Base-by-base conservation (phyloP, 108 stramenopile genomes). In the Schizochytrium sp. region DNA sequence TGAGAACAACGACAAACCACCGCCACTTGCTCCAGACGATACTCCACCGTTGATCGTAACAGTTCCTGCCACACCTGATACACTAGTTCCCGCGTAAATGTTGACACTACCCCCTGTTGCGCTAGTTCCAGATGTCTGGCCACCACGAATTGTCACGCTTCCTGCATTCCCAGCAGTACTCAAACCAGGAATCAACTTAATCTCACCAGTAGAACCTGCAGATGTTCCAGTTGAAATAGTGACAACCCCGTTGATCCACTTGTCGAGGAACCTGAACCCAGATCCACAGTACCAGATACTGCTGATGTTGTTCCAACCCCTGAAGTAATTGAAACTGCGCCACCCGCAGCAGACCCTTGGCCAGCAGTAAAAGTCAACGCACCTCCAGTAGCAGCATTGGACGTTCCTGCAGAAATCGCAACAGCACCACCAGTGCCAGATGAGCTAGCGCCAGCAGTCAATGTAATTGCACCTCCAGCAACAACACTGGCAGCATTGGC, bases 111-210 rank as follows among this genome's bases (percentile, higher is more conserved):
- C 93, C 3, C 93, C 93, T 3, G 50, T 53, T 50, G 49, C 76
- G 3, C 76, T 53, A 1, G 42, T 44, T 8, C 42, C 69, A 55
- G 72, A 56, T 3, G 92, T 88, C 17, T 46, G 46, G 2, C 92
- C 92, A 13, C 92, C 92, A 45, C 72, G 72, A 19, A 92, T 10
- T 56, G 89, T 72, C 5, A 92, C 17, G 87, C 57, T 89, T 7
- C 92, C 92, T 40, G 91, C 72, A 41, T 46, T 42, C 2, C 92
- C 76, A 55, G 45, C 76, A 83, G 47, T 38, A 40, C 76, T 55
- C 13, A 28, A 38, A 0, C 76, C 76, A 5, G 53, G 50, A 46
- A 53, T 10, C 28, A 55, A n/a, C 13, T n/a, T n/a, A 12, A 83
- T 40, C 13, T 17, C 76, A 17, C 76, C 76, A 56, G 50, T 55